Conservation (phyloP, 2,329 filamentous ascomycete genomes). For the Xylaria sp. region DNA sequence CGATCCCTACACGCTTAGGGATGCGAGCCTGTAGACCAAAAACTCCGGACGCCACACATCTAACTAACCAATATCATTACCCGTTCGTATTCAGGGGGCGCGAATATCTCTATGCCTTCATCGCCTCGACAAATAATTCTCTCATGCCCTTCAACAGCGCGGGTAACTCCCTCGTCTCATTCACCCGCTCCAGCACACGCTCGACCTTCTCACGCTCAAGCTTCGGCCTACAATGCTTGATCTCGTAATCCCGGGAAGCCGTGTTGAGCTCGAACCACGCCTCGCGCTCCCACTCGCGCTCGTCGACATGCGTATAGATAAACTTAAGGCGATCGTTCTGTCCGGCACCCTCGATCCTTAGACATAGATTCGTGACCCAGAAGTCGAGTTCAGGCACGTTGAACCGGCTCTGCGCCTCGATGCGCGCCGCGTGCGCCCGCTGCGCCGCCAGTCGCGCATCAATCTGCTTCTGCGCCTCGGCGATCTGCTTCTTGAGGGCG, state of each 20-base stretch:
- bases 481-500: conserved; percentile 55
- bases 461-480: conserved; percentile 64
- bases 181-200: conserved; percentile 69
- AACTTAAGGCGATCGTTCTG: conserved; percentile 83
- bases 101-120: conserved; percentile 43
- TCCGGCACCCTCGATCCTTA: conserved; percentile 85
- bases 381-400: conserved; percentile 93
- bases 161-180: conserved; percentile 71
- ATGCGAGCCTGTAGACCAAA: not conserved
- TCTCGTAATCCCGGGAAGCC: conserved; percentile 74
- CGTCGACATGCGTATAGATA: conserved; percentile 79
- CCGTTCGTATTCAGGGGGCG: not conserved
- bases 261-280: conserved; percentile 91
- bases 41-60: conserved; percentile 15
- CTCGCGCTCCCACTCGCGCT: conserved; percentile 81
- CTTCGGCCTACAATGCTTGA: conserved; percentile 75
- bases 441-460: conserved; percentile 66
- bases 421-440: conserved; percentile 63
- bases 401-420: conserved; percentile 78
- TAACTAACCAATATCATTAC: conserved; percentile 1
- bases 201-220: conserved; percentile 74
- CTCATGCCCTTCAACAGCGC: conserved; percentile 76
- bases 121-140: conserved; percentile 65
- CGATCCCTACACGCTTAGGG: not conserved
- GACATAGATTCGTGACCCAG: conserved; percentile 85